These are phyloP conservation scores for Penicillium crustosum DNA, from an alignment of 2,329 filamentous ascomycete species.

Conservation along the genomic window DNA sequence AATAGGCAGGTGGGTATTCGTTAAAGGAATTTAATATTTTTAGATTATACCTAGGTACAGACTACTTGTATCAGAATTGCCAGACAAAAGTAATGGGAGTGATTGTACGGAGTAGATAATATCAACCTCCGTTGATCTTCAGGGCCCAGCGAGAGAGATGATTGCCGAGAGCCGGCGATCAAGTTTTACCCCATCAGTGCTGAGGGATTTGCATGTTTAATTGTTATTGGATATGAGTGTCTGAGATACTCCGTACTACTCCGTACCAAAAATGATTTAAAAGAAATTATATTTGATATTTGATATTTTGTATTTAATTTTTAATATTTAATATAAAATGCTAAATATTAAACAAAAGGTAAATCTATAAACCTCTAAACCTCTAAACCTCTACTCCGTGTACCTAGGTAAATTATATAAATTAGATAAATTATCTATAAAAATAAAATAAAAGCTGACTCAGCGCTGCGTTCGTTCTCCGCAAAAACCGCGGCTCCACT, in stretches of 20 bases:
- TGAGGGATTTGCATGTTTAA: conserved; percentile 2
- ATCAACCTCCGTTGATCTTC: background rate
- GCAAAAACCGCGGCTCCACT: conserved; percentile 31
- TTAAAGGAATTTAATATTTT: background rate
- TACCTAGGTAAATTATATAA: background rate
- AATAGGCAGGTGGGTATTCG: conserved; percentile 11
- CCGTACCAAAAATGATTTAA: background rate
- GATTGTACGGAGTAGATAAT: too few relatives aligned
- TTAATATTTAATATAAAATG: too few relatives aligned
- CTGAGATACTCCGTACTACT: background rate
- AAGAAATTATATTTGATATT: too few relatives aligned
- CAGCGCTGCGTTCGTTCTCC: conserved; percentile 27
- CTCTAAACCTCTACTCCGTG: too few relatives aligned
- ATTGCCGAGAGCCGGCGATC: conserved; percentile 11
- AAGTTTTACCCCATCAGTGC: conserved; percentile 8
- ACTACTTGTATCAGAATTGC: too few relatives aligned
- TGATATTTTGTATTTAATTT: too few relatives aligned
- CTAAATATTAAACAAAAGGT: too few relatives aligned
- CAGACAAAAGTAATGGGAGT: too few relatives aligned
- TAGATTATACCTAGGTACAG: too few relatives aligned
- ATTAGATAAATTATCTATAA: too few relatives aligned
- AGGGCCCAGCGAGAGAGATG: background rate
- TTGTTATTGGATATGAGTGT: background rate
- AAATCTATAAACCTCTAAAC: too few relatives aligned
- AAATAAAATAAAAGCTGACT: background rate